A percentile compares a stretch with the other conserved stretches of the same genome.
Conservation (phyloP, 805 yeast genomes). For the Sugiyamaella boreocaroliniensis region DNA sequence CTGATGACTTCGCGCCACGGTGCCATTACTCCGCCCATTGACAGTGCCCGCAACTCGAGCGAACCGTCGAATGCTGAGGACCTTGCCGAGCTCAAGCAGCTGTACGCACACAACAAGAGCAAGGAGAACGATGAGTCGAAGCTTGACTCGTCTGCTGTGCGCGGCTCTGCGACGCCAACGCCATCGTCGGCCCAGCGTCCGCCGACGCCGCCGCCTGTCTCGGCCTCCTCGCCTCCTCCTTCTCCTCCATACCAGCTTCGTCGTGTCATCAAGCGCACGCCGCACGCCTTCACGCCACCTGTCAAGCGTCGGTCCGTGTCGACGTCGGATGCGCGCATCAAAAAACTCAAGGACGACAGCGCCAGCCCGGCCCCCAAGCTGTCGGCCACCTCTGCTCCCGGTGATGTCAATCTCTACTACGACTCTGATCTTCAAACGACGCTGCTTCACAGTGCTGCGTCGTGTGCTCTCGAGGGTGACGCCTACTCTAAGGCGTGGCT, state of each 20-base stretch:
- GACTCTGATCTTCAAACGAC: not conserved
- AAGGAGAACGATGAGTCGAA: not conserved
- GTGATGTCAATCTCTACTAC: slow-evolving; percentile 1
- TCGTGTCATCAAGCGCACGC: slow-evolving; percentile 18
- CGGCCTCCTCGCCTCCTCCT: slow-evolving; percentile 10
- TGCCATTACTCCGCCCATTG: slow-evolving; percentile 1
- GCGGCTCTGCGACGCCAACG: too few relatives aligned
- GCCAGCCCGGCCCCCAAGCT: not conserved
- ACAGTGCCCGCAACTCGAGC: not conserved
- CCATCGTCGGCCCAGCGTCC: not conserved
- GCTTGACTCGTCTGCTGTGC: not conserved
- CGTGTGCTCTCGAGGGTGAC: slow-evolving; percentile 14
- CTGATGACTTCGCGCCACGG: not conserved
- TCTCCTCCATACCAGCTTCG: slow-evolving; percentile 16
- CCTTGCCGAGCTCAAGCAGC: not conserved
- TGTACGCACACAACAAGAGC: not conserved
- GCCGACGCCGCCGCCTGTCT: not conserved
- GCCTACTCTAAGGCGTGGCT: slow-evolving; percentile 8
- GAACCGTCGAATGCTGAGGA: not conserved
- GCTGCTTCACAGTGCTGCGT: slow-evolving; percentile 12
- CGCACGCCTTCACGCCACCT: slow-evolving; percentile 19
- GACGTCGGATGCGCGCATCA: not conserved
- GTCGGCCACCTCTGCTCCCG: not conserved
- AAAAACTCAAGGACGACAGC: slow-evolving; percentile 3
- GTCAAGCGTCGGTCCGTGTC: slow-evolving; percentile 6